phyloP scores from a whole-genome alignment of 2,329 filamentous ascomycete species.

The Coniella vitis region DNA sequence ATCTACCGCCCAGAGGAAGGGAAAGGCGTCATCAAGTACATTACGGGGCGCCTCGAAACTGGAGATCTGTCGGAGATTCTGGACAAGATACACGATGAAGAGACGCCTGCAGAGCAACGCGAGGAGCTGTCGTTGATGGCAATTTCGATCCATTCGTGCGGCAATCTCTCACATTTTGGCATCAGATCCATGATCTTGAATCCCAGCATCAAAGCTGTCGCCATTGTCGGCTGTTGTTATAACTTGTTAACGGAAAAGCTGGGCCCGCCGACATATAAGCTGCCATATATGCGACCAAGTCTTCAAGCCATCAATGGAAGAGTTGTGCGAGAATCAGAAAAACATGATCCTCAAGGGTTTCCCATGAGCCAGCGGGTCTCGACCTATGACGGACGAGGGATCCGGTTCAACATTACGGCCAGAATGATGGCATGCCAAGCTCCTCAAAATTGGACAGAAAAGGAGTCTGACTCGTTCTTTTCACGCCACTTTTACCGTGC shows the following conservation, averaged over 20 bases:
- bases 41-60: conserved; percentile 66
- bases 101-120: conserved; percentile 24
- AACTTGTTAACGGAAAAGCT: conserved; percentile 90
- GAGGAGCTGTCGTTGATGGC: conserved; percentile 61
- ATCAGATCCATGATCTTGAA: conserved; percentile 82
- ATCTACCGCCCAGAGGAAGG: conserved; percentile 52
- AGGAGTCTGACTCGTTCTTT: conserved; percentile 83
- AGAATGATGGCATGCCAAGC: conserved; percentile 98
- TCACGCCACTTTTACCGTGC: conserved; percentile 89
- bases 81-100: conserved; percentile 47
- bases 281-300: conserved; percentile 66
- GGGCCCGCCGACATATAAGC: conserved; percentile 79
- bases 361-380: conserved; percentile 75
- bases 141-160: conserved; percentile 93
- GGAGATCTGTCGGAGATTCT: conserved; percentile 65
- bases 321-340: conserved; percentile 58
- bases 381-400: conserved; percentile 52
- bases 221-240: conserved; percentile 97
- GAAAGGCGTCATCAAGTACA: conserved; percentile 67
- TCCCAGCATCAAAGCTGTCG: conserved; percentile 77
- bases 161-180: conserved; percentile 93
- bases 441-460: conserved; percentile 79
- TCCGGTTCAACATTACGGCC: conserved; percentile 90
- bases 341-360: conserved; percentile 85
- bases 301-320: conserved; percentile 62